Percentiles rank a stretch among this genome's conserved stretches.
Evolutionary conservation across 352 stramenopile genomes (phyloP).

Genomic region (Phytophthora chlamydospora): DNA sequence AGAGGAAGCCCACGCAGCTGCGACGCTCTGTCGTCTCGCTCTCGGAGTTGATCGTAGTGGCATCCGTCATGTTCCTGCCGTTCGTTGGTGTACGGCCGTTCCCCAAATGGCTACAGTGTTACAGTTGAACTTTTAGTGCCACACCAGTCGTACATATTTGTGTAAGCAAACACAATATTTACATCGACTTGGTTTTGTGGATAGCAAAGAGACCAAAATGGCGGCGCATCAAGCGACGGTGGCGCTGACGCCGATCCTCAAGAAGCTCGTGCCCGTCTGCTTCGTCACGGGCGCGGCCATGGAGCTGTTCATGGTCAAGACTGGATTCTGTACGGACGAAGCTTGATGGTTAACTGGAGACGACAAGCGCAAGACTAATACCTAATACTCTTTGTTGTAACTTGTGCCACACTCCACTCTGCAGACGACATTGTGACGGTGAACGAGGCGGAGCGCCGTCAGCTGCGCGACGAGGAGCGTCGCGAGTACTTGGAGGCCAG

Average conservation of each 20-base stretch:
- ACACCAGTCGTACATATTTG: conserved; percentile 3
- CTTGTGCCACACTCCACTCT: not conserved
- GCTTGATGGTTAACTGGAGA: not conserved
- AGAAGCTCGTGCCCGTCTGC: conserved; percentile 85
- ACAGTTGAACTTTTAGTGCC: not conserved
- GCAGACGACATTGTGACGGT: conserved; percentile 85
- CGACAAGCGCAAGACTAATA: not conserved
- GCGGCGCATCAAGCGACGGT: conserved; percentile 42
- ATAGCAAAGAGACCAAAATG: conserved; percentile 12
- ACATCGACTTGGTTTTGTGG: not conserved
- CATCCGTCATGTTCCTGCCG: conserved; percentile 11
- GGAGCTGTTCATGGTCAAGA: conserved; percentile 92
- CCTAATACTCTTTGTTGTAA: conserved; percentile 18
- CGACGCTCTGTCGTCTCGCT: conserved; percentile 3
- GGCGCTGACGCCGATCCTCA: conserved; percentile 73
- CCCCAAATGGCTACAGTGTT: conserved; percentile 18
- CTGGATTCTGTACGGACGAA: conserved; percentile 74
- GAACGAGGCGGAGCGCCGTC: conserved; percentile 77
- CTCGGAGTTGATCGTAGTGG: not conserved
- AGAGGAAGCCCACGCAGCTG: conserved; percentile 53
- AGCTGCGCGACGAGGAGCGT: conserved; percentile 62
- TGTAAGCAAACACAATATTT: conserved; percentile 2
- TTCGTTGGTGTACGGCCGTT: conserved; percentile 21
- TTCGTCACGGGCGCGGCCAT: conserved; percentile 85
- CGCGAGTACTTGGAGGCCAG: conserved; percentile 46